Evolutionary conservation across 2,329 filamentous ascomycete genomes (phyloP), one percentile per base, ranked within the genome.

Genomic region (Lojkania enalia): DNA sequence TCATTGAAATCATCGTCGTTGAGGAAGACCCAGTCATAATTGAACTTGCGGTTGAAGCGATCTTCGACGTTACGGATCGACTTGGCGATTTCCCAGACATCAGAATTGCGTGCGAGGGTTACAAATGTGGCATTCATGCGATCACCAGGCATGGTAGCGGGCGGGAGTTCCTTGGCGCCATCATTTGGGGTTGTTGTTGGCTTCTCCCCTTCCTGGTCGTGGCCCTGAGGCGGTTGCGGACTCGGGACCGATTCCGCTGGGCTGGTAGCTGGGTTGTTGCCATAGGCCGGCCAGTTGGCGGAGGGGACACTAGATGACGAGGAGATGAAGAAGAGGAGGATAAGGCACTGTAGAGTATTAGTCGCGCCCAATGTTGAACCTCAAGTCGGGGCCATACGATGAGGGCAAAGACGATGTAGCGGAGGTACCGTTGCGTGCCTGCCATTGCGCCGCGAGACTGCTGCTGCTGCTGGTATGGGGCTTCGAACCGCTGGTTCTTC

Each of bases 11-110:
- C 88, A 70, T 91, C 84, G 69, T 99, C 94, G 73, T 99, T 99
- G 51, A 99, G 77, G 76, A 99, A 99, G 41, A 99, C 92, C 95
- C 95, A 99, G 69, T 97, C 92, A 74, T 99, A 99, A 77, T 95
- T 86, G 77, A 88, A 97, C 63, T 92, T 88, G 63, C 85, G 84
- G 77, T 99, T 99, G 83, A 99, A 99, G 66, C 94, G 88, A 72
- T 99, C 94, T 74, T 99, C 94, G 44, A 99, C 85, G 66, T 96
- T 89, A 44, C 94, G 89, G 66, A 99, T 99, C 11, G 91, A 96
- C 64, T 90, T 84, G 51, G 90, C 88, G 66, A 99, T 96, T 39
- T 99, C 94, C 94, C 94, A 99, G 20, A 97, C 76, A 66, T 99
- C 94, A 44, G 77, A 80, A 75, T 99, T 99, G 63, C 94, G 86